Conservation (phyloP, 345 rosid genomes). For the Schrenkiella parvula region DNA sequence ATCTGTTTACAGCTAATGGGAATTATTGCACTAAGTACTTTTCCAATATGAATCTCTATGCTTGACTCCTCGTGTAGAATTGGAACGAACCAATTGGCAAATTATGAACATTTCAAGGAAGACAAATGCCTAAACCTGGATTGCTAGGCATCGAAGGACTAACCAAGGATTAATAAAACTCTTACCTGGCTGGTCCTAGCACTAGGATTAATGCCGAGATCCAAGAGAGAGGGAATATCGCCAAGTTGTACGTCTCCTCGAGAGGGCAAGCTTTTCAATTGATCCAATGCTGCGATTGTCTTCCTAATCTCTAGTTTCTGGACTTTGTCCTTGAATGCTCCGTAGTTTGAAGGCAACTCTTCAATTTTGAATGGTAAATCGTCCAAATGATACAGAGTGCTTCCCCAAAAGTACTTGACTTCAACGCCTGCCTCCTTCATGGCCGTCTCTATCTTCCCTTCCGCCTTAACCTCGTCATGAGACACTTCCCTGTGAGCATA, state of each 20-base stretch:
- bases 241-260: conserved; percentile 94
- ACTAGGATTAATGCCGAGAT: conserved; percentile 67
- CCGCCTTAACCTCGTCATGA: conserved; percentile 77
- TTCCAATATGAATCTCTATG: neutral
- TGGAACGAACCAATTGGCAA: neutral
- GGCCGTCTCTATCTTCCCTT: conserved; percentile 75
- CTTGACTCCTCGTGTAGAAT: neutral
- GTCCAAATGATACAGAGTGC: conserved; percentile 85
- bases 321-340: conserved; percentile 77
- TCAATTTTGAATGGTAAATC: conserved; percentile 89
- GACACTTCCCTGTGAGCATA: conserved; percentile 90
- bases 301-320: conserved; percentile 78
- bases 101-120: neutral
- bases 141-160: neutral
- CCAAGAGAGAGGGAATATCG: conserved; percentile 79
- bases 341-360: conserved; percentile 76
- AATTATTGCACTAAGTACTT: neutral
- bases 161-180: neutral
- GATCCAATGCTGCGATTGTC: conserved; percentile 75
- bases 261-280: conserved; percentile 78
- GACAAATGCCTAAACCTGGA: neutral
- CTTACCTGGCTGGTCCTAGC: conserved; percentile 64
- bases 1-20: neutral
- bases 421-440: conserved; percentile 93
- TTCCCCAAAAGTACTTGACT: conserved; percentile 93